Evolutionary conservation across 768 basidiomycete genomes (phyloP).

Genomic region (Hericium erinaceus): DNA sequence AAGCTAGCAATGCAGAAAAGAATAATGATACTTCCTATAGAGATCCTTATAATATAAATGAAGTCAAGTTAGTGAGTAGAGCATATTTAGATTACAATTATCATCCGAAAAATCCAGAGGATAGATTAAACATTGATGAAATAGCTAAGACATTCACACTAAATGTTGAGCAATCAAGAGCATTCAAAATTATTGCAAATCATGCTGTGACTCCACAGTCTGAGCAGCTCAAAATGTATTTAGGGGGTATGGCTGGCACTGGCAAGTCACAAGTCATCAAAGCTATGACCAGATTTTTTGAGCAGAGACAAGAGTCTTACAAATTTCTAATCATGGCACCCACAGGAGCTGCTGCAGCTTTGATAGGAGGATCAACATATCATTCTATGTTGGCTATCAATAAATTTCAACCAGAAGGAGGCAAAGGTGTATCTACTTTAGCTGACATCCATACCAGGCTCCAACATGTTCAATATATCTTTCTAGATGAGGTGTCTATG

Average conservation of each 20-base stretch:
- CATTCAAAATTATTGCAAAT: conserved; percentile 15
- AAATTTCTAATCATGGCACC: conserved; percentile 12
- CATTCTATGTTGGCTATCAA: conserved; percentile 3
- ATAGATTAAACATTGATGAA: background rate
- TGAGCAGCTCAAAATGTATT: conserved; percentile 15
- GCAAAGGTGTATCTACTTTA: too few relatives aligned
- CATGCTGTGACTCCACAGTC: background rate
- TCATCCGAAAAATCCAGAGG: background rate
- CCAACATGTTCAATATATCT: too few relatives aligned
- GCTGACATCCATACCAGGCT: too few relatives aligned
- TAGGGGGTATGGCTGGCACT: conserved; percentile 18
- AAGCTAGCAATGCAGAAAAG: background rate
- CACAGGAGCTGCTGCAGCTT: conserved; percentile 12
- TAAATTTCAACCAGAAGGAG: background rate
- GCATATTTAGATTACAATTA: background rate
- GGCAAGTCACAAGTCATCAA: conserved; percentile 16
- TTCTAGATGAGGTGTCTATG: too few relatives aligned
- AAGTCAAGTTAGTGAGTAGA: background rate
- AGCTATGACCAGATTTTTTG: conserved; percentile 8
- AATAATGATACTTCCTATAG: background rate
- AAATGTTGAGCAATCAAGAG: conserved; percentile 13
- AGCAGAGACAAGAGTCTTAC: background rate
- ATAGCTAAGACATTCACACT: background rate
- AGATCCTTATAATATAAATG: background rate
- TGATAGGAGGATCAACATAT: conserved; percentile 16